Percentiles rank a stretch among this genome's conserved stretches.
These are phyloP conservation scores for Brettanomyces sp. DNA, from an alignment of 805 yeast species.

Conservation along the genomic window DNA sequence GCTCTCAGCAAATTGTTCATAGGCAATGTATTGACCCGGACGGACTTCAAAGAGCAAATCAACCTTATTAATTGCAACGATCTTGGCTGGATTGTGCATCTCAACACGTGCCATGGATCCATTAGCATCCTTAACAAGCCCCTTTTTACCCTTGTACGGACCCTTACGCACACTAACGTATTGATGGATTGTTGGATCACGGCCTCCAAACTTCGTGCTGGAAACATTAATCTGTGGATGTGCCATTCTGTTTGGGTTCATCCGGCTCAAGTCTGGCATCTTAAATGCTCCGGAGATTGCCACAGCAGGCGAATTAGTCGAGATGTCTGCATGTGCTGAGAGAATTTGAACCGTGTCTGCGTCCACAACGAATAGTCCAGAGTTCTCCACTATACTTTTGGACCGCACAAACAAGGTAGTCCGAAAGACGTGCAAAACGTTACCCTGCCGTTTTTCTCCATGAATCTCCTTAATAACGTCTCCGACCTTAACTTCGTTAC, in stretches of 20 bases:
- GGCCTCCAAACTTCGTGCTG: conserved; percentile 52
- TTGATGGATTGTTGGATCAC: conserved; percentile 74
- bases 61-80: conserved; percentile 72
- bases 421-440: conserved; percentile 77
- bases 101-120: conserved; percentile 89
- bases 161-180: conserved; percentile 81
- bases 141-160: conserved; percentile 92
- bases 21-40: conserved; percentile 64
- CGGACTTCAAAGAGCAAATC: conserved; percentile 64
- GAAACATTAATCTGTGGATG: conserved; percentile 39
- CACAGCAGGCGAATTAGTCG: conserved; percentile 38
- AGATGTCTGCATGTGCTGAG: conserved; percentile 13
- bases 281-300: conserved; percentile 28
- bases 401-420: conserved; percentile 72
- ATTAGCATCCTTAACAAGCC: conserved; percentile 87
- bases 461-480: conserved; percentile 82
- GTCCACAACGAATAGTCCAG: conserved; percentile 83
- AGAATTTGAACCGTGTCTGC: conserved; percentile 72
- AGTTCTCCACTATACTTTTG: conserved; percentile 69
- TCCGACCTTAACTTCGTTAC: conserved; percentile 79
- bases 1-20: conserved; percentile 60
- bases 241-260: conserved; percentile 75
- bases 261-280: conserved; percentile 62
- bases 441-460: conserved; percentile 85
- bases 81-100: conserved; percentile 85